Evolutionary conservation across 108 stramenopile species (phyloP), one percentile per base, ranked within the genome.

Genomic region (Discostella stelligeroides): DNA sequence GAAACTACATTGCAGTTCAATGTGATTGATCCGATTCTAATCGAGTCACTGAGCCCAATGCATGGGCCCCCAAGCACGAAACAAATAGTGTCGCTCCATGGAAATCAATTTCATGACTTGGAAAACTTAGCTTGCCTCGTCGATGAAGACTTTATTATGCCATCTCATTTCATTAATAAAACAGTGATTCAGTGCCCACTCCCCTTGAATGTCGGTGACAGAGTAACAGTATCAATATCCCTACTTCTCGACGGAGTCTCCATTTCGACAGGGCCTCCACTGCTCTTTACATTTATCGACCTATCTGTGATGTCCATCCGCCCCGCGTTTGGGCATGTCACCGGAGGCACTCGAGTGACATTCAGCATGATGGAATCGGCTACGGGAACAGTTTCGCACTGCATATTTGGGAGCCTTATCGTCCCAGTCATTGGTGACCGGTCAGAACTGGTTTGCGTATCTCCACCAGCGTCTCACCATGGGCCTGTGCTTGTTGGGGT

Each of bases 241-340:
- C 61, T 76, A 18, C 39, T 50, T n/a, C 38, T 64, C 13, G 68
- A 63, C 12, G 69, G 58, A 17, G 18, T 48, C 0, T 48, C 46
- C 9, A 60, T 71, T 21, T 78, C 76, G 18, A 70, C 54, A 23
- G 69, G 69, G 24, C 69, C 69, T 41, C 69, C 41, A 41, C 64
- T 47, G 7, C 41, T 47, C 24, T 64, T 78, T 38, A 71, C 69
- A 25, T 34, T 53, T 21, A 28, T 78, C 15, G 69, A 78, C 30
- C 4, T 70, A 0, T 30, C 45, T 14, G 20, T 78, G 13, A 41
- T 9, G 20, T 66, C 59, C 12, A 75, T 65, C 15, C 17, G 29
- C 42, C 73, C 73, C n/a, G 25, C 48, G 1, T 67, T 75, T 61
- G 73, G 73, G 13, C 29, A 47, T 30, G 4, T 75, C 7, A n/a